Conservation (phyloP, 2,329 filamentous ascomycete species). For the Fusarium irregulare region DNA sequence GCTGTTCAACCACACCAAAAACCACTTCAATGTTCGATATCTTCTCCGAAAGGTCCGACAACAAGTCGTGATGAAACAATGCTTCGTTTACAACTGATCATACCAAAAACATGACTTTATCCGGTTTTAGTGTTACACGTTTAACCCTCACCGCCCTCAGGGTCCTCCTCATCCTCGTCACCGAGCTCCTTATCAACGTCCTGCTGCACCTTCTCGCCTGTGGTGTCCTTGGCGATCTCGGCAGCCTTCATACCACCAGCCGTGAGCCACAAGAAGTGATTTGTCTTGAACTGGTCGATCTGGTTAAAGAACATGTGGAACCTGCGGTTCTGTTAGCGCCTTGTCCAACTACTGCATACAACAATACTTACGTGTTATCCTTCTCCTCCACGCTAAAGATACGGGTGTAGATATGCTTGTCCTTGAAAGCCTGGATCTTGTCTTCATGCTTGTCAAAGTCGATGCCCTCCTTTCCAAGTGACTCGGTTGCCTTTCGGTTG, state of each 20-base stretch:
- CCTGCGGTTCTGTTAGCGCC: constrained; percentile 54
- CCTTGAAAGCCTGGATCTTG: constrained; percentile 89
- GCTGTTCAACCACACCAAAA: constrained; percentile 1
- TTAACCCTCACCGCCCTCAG: constrained; percentile 60
- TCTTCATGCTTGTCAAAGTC: constrained; percentile 83
- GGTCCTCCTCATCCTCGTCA: constrained; percentile 64
- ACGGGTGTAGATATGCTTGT: constrained; percentile 88
- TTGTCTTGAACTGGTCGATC: constrained; percentile 77
- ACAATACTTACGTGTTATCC: constrained; percentile 78
- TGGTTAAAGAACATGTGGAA: constrained; percentile 85
- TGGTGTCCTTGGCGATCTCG: constrained; percentile 51
- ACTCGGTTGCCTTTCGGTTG: constrained; percentile 76
- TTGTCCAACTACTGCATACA: neutral
- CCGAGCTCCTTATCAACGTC: constrained; percentile 61
- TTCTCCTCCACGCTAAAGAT: constrained; percentile 92
- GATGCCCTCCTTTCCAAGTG: constrained; percentile 74
- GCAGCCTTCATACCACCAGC: constrained; percentile 74
- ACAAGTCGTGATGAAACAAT: constrained; percentile 9
- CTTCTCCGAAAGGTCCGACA: constrained; percentile 11
- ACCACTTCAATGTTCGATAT: neutral
- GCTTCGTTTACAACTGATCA: neutral
- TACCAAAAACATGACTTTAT: constrained; percentile 11
- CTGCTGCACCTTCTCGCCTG: constrained; percentile 54
- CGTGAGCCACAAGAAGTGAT: constrained; percentile 80
- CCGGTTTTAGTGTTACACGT: constrained; percentile 7